Evolutionary conservation across 2,329 filamentous ascomycete genomes (phyloP), one percentile per base, ranked within the genome.

Genomic region (Mycosphaerella sp.): DNA sequence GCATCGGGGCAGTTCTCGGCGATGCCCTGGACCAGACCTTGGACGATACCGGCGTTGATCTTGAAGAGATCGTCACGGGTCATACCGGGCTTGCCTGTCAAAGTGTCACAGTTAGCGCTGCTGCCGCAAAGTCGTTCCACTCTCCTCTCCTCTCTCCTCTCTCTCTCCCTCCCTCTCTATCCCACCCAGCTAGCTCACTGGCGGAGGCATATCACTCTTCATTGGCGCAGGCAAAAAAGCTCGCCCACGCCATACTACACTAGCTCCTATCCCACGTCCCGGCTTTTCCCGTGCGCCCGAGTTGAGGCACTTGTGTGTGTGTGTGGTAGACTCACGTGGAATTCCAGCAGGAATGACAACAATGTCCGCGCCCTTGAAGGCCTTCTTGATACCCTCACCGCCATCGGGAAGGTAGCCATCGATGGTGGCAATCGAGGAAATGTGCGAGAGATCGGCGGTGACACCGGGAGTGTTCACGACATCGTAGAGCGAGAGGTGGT

Each of bases 41-140:
- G 89, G 70, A 98, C 93, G 70, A 98, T 98, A 67, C 91, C 89
- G 58, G 93, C 93, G 74, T 98, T 98, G 81, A 96, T 95, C 79
- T 96, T 96, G 87, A 98, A 98, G 56, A 98, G 88, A 72, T 97
- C 93, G 69, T 98, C 93, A 78, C 93, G 90, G 74, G 88, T 96
- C 93, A 98, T 98, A 69, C 93, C 93, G 67, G 93, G 93, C 82
- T 97, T 97, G 77, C 92, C 92, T 96, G 62, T 40, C 42, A 7
- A 38, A 46, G 29, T 53, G 29, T 53, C 47, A 45, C 36, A 14
- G 23, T 49, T 26, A 51, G 54, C 32, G 29, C 17, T 51, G 41
- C 48, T 11, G 8, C 45, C 21, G 11, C 21, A 29, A 29, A 26
- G 34, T 9, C 34, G 32, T 43, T 26, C 23, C 26, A 11, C 42